phyloP scores from a whole-genome alignment of 75 land plant genomes.

The Larix kaempferi region DNA sequence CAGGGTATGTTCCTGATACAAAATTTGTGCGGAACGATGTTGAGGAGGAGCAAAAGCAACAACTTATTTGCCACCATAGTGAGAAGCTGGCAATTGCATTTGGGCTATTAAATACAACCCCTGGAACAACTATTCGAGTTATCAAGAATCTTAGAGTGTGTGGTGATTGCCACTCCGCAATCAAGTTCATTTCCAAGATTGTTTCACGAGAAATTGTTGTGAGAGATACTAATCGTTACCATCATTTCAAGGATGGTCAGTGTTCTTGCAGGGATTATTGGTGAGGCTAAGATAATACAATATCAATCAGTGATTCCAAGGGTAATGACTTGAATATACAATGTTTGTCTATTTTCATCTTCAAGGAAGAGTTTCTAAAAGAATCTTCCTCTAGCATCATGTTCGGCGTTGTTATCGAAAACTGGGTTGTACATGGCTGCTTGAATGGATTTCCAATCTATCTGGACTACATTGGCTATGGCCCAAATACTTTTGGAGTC shows the following conservation, averaged over 20 bases:
- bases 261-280: too few relatives aligned
- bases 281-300: too few relatives aligned
- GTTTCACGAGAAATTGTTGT: constrained; percentile 41
- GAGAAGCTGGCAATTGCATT: constrained; percentile 69
- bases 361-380: too few relatives aligned
- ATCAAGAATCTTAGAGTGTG: constrained; percentile 58
- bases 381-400: too few relatives aligned
- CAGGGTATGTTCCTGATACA: constrained; percentile 23
- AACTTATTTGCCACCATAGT: constrained; percentile 45
- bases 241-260: constrained; percentile 17
- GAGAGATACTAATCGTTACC: constrained; percentile 64
- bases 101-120: constrained; percentile 35
- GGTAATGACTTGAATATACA: too few relatives aligned
- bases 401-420: too few relatives aligned
- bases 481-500: too few relatives aligned
- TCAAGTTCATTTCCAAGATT: constrained; percentile 49
- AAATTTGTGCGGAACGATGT: constrained; percentile 40
- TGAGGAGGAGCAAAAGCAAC: constrained; percentile 46
- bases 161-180: constrained; percentile 59
- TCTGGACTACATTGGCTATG: too few relatives aligned
- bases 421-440: too few relatives aligned
- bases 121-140: constrained; percentile 24
- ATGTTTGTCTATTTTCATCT: too few relatives aligned
- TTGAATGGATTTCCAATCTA: too few relatives aligned
- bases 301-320: too few relatives aligned